Conservation (phyloP, 768 basidiomycete species). For the Collybia nuda region DNA sequence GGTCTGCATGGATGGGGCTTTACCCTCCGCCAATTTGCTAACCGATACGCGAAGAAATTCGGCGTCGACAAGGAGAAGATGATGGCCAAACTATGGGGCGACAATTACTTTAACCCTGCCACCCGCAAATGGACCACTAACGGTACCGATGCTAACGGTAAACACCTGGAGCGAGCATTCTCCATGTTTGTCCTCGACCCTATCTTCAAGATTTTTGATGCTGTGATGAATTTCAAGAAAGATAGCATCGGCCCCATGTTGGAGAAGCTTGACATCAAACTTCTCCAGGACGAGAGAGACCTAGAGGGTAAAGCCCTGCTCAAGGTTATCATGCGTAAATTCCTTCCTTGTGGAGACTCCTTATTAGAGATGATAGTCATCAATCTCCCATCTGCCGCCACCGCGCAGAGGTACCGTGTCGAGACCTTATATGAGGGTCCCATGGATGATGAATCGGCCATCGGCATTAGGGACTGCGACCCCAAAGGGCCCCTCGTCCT, state of each 20-base stretch:
- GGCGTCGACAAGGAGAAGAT: constrained; percentile 99
- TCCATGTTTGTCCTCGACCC: constrained; percentile 98
- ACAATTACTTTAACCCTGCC: constrained; percentile 98
- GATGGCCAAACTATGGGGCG: constrained; percentile 97
- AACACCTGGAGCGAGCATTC: constrained; percentile 94
- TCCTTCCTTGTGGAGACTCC: constrained; percentile 96
- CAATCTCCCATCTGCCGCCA: constrained; percentile 94
- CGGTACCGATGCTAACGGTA: constrained; percentile 71
- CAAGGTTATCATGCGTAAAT: constrained; percentile 98
- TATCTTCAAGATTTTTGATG: constrained; percentile 97
- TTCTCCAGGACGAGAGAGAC: constrained; percentile 84
- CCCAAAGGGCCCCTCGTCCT: constrained; percentile 93
- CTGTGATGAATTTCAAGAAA: constrained; percentile 99
- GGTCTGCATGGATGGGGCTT: constrained; percentile 99
- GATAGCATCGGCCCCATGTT: constrained; percentile 79
- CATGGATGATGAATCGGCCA: constrained; percentile 99
- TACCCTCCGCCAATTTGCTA: constrained; percentile 96
- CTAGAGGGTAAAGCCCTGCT: constrained; percentile 94
- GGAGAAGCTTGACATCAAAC: constrained; percentile 93
- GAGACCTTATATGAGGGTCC: constrained; percentile 99
- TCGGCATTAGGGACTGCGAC: constrained; percentile 97
- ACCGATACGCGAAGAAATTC: constrained; percentile 95
- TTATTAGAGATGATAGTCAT: constrained; percentile 99
- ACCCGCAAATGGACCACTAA: constrained; percentile 96
- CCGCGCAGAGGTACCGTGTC: constrained; percentile 96